Conservation (phyloP, 441 rosid species). For the Euphorbia corollata region DNA sequence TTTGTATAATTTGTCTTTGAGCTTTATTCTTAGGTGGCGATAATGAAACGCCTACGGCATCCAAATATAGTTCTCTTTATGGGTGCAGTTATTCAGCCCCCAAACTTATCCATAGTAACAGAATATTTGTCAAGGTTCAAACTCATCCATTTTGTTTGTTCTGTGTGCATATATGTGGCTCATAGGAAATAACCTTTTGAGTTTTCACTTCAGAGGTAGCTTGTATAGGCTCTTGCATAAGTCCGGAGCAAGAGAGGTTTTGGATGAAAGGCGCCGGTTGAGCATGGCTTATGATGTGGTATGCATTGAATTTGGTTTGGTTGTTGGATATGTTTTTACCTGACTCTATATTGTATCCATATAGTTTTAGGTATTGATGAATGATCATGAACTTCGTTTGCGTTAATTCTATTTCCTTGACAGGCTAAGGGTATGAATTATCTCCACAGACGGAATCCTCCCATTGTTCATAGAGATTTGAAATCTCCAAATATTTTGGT, state of each 20-base stretch:
- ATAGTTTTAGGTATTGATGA: neutral
- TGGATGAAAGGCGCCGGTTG: conserved; percentile 90
- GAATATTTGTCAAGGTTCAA: conserved; percentile 90
- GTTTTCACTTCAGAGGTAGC: conserved; percentile 71
- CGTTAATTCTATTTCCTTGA: conserved; percentile 19
- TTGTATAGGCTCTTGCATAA: conserved; percentile 84
- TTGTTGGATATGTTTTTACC: neutral
- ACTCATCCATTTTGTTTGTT: conserved; percentile 15
- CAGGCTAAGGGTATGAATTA: conserved; percentile 99
- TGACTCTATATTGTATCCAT: neutral
- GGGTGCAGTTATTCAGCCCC: conserved; percentile 98
- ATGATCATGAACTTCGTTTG: conserved; percentile 16
- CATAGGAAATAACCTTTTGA: conserved; percentile 21
- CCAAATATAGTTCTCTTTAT: conserved; percentile 98
- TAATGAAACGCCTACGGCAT: conserved; percentile 97
- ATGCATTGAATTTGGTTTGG: conserved; percentile 23
- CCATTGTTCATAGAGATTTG: conserved; percentile 94
- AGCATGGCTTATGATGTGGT: conserved; percentile 99
- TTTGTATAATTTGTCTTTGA: conserved; percentile 18
- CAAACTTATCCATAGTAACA: conserved; percentile 91
- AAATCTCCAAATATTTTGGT: conserved; percentile 97
- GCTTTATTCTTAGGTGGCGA: conserved; percentile 53
- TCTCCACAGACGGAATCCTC: conserved; percentile 90
- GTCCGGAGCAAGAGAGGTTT: conserved; percentile 67
- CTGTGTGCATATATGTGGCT: neutral